Percentiles rank a stretch among this genome's conserved stretches.
phyloP scores from a whole-genome alignment of 1,284 basidiomycete species.

The Lentinula novae-zelandiae region DNA sequence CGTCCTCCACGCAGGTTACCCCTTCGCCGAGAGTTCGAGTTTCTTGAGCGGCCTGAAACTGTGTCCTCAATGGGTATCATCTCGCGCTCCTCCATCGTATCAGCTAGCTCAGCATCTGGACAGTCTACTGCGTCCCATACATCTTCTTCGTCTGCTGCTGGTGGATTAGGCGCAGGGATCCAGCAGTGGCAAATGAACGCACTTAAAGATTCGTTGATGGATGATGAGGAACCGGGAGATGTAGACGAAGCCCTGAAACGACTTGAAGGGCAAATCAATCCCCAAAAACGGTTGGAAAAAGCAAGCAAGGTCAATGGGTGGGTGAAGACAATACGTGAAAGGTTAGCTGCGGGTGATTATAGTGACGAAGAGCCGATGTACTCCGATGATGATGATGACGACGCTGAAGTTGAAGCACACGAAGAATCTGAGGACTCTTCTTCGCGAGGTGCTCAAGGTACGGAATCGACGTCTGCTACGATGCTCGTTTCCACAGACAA shows the following conservation, averaged over 20 bases:
- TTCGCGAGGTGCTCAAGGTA: background rate
- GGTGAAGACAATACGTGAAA: constrained; percentile 69
- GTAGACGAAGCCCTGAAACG: constrained; percentile 75
- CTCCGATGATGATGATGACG: constrained; percentile 43
- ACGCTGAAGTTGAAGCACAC: constrained; percentile 26
- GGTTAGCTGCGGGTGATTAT: constrained; percentile 59
- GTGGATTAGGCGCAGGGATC: constrained; percentile 51
- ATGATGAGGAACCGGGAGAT: constrained; percentile 72
- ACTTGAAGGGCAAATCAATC: constrained; percentile 82
- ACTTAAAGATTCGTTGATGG: constrained; percentile 70
- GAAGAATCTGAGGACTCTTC: constrained; percentile 20
- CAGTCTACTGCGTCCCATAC: constrained; percentile 37
- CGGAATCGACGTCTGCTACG: background rate
- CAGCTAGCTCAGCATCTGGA: constrained; percentile 29
- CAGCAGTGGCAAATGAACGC: constrained; percentile 80
- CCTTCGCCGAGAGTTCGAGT: constrained; percentile 72
- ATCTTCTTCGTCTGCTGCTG: constrained; percentile 39
- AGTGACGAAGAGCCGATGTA: constrained; percentile 50
- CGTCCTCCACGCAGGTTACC: constrained; percentile 58
- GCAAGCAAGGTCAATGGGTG: constrained; percentile 76
- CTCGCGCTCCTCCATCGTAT: constrained; percentile 53
- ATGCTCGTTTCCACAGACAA: constrained; percentile 13
- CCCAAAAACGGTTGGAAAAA: constrained; percentile 63
- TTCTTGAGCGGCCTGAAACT: constrained; percentile 65
- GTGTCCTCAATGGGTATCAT: constrained; percentile 75